Base-by-base conservation (phyloP, 345 rosid genomes). In the Pistacia integerrima region DNA sequence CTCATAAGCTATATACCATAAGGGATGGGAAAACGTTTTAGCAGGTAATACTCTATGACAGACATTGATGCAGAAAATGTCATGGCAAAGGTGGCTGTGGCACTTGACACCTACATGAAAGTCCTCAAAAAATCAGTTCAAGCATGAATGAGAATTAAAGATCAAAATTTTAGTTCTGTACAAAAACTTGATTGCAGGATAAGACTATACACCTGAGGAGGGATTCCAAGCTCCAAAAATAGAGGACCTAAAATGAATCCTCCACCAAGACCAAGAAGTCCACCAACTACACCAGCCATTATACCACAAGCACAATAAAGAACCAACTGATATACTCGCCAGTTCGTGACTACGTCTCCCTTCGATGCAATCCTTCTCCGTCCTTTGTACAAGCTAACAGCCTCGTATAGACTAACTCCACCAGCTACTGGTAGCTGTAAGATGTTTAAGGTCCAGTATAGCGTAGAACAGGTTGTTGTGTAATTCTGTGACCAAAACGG, bases 21-120 rank as follows among this genome's bases (percentile, higher is more conserved):
- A 59, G 90, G 87, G 30, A 87, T 78, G 10, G 89, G 87, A 64
- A 85, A 87, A 70, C 89, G 82, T 73, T 84, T 80, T 1, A 87
- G 78, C 28, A 87, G 85, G 65, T 81, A 85, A 61, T 81, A 87
- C 61, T 87, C 88, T 11, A 87, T 60, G 1, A 80, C 90, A 7
- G 87, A 80, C 83, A 87, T 76, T 10, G 88, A 82, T 46, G 90
- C 78, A 8, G 89, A 87, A 67, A 87, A 85, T 25, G 69, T 22
- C 88, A 85, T 84, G 16, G 80, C 80, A 73, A 85, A 85, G 64
- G 89, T 88, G 13, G 85, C 46, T 8, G 89, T 87, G 36, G 90
- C 85, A 80, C 85, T 82, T 70, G 86, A 75, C 38, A 87, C 88
- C 90, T 87, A 48, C 68, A 65, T 0, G 3, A 3, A 30, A n/a